Conservation (phyloP, 805 yeast species). For the Isabelozyma heimii region DNA sequence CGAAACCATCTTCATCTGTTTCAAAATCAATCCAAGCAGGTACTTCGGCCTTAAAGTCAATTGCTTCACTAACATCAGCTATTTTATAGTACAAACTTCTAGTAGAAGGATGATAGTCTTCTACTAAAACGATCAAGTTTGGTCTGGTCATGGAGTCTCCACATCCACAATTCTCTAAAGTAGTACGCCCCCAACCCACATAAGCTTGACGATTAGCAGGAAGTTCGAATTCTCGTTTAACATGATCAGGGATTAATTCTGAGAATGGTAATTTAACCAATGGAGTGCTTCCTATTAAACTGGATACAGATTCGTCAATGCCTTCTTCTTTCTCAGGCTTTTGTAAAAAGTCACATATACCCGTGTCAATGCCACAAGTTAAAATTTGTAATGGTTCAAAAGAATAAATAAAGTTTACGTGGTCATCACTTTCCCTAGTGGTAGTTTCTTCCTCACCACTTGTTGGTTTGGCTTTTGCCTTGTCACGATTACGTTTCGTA, state of each 20-base stretch:
- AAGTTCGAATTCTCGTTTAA: constrained; percentile 8
- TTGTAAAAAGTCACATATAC: constrained; percentile 24
- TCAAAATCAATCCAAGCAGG: constrained; percentile 23
- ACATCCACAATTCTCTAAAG: constrained; percentile 20
- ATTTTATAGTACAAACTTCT: constrained; percentile 10
- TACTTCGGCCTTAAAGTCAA: constrained; percentile 19
- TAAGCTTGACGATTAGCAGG: constrained; percentile 18
- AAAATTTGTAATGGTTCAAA: constrained; percentile 26
- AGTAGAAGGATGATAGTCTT: constrained; percentile 17
- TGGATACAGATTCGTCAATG: constrained; percentile 15
- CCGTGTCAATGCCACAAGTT: constrained; percentile 24
- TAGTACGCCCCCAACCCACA: constrained; percentile 22
- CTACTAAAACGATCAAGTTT: constrained; percentile 19
- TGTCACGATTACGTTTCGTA: not conserved
- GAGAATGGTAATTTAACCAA: constrained; percentile 17
- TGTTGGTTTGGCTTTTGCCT: not conserved
- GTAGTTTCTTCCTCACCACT: not conserved
- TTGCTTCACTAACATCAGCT: constrained; percentile 17
- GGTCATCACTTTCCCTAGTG: not conserved
- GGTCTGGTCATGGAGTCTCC: constrained; percentile 21
- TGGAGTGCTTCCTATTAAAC: constrained; percentile 31
- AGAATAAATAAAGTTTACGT: constrained; percentile 22
- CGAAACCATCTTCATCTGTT: constrained; percentile 15
- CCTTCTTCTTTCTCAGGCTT: constrained; percentile 12
- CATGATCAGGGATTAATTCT: constrained; percentile 10